Conservation (phyloP, 306 rosid genomes). For the Sicyos edulis region DNA sequence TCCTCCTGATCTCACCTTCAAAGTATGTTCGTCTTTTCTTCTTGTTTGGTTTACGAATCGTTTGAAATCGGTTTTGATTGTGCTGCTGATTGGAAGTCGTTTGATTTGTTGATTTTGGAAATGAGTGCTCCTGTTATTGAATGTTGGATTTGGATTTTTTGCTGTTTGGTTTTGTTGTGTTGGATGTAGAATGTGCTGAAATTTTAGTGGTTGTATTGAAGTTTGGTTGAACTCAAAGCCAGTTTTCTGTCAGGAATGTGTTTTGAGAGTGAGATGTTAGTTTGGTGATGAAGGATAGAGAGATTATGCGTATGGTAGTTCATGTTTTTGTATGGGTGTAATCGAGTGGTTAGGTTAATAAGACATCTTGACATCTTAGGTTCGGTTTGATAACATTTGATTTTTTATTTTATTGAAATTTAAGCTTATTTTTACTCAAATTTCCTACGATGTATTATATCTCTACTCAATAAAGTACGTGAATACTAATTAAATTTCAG, state of each 20-base stretch:
- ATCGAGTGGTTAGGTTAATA: neutral
- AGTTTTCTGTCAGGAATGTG: neutral
- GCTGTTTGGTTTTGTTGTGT: neutral
- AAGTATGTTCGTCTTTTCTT: conserved; percentile 30
- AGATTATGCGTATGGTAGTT: neutral
- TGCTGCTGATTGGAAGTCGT: neutral
- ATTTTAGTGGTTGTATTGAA: neutral
- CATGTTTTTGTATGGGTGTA: neutral
- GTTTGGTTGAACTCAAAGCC: neutral
- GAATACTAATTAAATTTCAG: no score
- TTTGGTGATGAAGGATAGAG: neutral
- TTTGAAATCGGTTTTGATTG: no score
- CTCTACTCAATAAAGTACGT: no score
- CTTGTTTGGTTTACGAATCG: neutral
- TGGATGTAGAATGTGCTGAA: neutral
- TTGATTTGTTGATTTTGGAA: neutral
- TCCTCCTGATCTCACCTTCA: conserved; percentile 90
- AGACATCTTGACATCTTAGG: neutral
- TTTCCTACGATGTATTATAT: no score
- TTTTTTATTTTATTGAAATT: no score
- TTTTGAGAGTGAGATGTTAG: neutral
- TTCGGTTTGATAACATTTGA: no score
- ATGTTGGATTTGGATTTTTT: neutral
- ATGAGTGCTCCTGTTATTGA: neutral
- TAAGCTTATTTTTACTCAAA: no score